These are phyloP conservation scores for Annulohypoxylon nitens DNA, from an alignment of 495 filamentous ascomycete species.

Conservation along the genomic window DNA sequence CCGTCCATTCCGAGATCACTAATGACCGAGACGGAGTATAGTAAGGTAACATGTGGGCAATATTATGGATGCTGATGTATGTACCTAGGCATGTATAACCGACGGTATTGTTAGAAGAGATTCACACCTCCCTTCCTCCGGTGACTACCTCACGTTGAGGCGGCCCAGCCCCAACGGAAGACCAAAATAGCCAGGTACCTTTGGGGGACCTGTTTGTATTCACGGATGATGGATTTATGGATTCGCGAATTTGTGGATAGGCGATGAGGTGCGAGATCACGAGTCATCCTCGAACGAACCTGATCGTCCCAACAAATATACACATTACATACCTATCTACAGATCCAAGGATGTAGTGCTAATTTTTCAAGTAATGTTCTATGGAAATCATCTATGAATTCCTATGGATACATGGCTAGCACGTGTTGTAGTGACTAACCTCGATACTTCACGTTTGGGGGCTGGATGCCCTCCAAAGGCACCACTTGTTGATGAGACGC, in stretches of 20 bases:
- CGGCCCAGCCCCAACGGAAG: background rate
- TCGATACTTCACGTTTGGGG: slow-evolving; percentile 14
- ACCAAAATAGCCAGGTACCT: background rate
- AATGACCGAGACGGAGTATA: slow-evolving; percentile 18
- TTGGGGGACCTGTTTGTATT: background rate
- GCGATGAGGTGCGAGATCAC: background rate
- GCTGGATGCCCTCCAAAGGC: background rate
- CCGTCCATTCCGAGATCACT: slow-evolving; percentile 21
- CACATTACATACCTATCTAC: background rate
- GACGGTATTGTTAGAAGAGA: slow-evolving; percentile 1
- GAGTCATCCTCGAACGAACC: background rate
- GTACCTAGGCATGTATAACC: slow-evolving; percentile 7
- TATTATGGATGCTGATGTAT: background rate
- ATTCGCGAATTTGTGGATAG: background rate
- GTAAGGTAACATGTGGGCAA: slow-evolving; percentile 28
- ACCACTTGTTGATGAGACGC: background rate
- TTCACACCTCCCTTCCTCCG: background rate
- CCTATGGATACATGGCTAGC: too few relatives aligned
- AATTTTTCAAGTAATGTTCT: background rate
- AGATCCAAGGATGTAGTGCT: background rate
- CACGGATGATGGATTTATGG: background rate
- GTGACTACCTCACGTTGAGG: background rate
- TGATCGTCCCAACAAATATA: background rate
- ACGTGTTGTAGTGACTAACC: background rate
- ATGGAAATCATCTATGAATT: too few relatives aligned